Conservation (phyloP, 2,329 filamentous ascomycete genomes). For the Trichoderma sp. region DNA sequence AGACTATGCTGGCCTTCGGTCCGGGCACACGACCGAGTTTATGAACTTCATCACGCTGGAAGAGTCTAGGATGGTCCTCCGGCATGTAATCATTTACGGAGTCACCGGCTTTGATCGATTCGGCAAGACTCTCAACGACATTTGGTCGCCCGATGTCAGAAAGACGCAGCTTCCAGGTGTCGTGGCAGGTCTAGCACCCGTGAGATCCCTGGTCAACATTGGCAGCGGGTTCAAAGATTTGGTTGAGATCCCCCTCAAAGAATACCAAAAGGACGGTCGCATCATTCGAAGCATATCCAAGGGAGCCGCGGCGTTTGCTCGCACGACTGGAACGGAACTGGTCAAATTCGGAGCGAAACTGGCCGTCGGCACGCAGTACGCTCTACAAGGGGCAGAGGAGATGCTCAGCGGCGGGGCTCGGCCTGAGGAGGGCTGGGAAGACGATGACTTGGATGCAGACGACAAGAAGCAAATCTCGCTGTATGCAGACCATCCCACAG, state of each 20-base stretch:
- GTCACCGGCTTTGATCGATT: slow-evolving; percentile 87
- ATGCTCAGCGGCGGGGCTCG: slow-evolving; percentile 57
- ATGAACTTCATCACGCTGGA: slow-evolving; percentile 98
- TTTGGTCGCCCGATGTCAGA: slow-evolving; percentile 94
- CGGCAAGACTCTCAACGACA: slow-evolving; percentile 86
- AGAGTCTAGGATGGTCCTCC: slow-evolving; percentile 78
- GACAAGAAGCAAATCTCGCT: slow-evolving; percentile 78
- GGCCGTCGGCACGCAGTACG: slow-evolving; percentile 91
- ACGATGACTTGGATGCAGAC: slow-evolving; percentile 63
- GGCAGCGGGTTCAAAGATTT: slow-evolving; percentile 83
- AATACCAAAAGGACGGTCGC: slow-evolving; percentile 92
- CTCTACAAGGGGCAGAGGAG: slow-evolving; percentile 83
- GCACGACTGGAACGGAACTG: slow-evolving; percentile 90
- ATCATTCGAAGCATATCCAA: slow-evolving; percentile 90
- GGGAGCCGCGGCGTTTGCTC: slow-evolving; percentile 84
- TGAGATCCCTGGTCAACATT: slow-evolving; percentile 89
- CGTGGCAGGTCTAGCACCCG: slow-evolving; percentile 81
- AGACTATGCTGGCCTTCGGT: slow-evolving; percentile 88
- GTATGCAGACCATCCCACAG: slow-evolving; percentile 91
- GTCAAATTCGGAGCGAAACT: slow-evolving; percentile 92
- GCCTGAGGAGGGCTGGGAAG: slow-evolving; percentile 50
- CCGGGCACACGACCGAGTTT: slow-evolving; percentile 92
- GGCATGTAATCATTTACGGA: slow-evolving; percentile 90
- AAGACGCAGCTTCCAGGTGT: slow-evolving; percentile 85
- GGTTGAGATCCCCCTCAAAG: slow-evolving; percentile 82